Conservation (phyloP, 129 eudicot species). For the Sambucus nigra region DNA sequence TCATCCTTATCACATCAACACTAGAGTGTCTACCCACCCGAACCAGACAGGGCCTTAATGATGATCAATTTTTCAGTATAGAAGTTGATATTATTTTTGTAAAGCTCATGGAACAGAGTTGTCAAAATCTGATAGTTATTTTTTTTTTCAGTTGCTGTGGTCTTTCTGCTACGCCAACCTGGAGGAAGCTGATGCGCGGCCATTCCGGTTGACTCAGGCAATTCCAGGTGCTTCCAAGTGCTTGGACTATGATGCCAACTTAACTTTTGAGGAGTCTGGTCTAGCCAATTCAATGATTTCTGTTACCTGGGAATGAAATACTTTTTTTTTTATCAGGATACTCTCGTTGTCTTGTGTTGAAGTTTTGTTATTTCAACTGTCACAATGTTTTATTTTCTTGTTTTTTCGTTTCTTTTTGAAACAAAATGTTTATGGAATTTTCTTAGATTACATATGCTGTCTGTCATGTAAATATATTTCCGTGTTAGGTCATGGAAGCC, state of each 20-base stretch:
- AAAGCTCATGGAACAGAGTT: no score
- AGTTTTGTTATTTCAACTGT: neutral
- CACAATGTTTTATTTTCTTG: no score
- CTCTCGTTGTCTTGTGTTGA: neutral
- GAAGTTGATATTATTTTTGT: no score
- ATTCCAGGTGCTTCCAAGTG: conserved; percentile 57
- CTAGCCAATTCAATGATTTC: conserved; percentile 71
- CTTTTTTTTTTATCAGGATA: neutral
- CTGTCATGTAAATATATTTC: neutral
- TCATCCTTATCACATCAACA: no score
- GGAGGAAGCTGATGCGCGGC: conserved; percentile 35
- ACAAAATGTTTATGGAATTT: neutral
- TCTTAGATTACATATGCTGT: neutral
- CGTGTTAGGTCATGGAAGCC: neutral
- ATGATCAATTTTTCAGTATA: no score
- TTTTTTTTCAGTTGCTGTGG: conserved; percentile 55
- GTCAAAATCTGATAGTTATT: no score
- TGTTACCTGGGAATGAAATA: conserved; percentile 61
- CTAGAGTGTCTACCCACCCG: no score
- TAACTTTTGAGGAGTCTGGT: conserved; percentile 59
- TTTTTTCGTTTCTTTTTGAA: no score
- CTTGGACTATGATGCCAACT: conserved; percentile 37
- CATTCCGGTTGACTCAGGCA: conserved; percentile 56
- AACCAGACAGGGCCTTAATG: no score
- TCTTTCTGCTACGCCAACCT: conserved; percentile 63